A percentile compares a stretch with the other conserved stretches of the same genome.
These are phyloP conservation scores for Brassica incana DNA, from an alignment of 345 rosid species.

Conservation along the genomic window DNA sequence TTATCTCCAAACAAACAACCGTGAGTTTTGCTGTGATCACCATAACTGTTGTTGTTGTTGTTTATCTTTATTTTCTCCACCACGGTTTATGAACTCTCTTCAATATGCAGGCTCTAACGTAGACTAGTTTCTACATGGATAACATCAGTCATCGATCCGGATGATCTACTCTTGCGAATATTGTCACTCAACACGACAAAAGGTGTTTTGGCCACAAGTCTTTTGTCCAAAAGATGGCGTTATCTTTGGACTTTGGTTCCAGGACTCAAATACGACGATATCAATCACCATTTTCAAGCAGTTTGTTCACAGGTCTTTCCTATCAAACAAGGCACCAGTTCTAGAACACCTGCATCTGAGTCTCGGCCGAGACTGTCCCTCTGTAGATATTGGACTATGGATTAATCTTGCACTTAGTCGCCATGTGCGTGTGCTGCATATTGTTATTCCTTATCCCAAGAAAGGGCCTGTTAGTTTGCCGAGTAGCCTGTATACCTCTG, in stretches of 20 bases:
- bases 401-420: constrained; percentile 16
- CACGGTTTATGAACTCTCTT: background rate
- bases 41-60: background rate
- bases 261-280: background rate
- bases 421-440: background rate
- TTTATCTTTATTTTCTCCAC: background rate
- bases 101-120: background rate
- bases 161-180: constrained; percentile 19
- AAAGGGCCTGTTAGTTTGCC: background rate
- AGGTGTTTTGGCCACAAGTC: background rate
- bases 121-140: constrained; percentile 4
- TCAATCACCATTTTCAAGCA: background rate
- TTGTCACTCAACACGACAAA: constrained; percentile 14
- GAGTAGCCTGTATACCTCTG: constrained; percentile 1
- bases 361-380: background rate
- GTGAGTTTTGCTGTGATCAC: background rate
- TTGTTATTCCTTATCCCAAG: background rate
- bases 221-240: constrained; percentile 32
- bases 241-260: constrained; percentile 18
- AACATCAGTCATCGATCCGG: background rate
- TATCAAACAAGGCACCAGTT: constrained; percentile 9
- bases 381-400: constrained; percentile 11
- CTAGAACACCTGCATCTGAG: background rate
- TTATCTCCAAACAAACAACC: background rate
- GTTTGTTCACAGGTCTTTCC: constrained; percentile 27